A percentile compares a stretch with the other conserved stretches of the same genome.
Conservation (phyloP, 495 filamentous ascomycete species). For the Xylaria bambusicola region DNA sequence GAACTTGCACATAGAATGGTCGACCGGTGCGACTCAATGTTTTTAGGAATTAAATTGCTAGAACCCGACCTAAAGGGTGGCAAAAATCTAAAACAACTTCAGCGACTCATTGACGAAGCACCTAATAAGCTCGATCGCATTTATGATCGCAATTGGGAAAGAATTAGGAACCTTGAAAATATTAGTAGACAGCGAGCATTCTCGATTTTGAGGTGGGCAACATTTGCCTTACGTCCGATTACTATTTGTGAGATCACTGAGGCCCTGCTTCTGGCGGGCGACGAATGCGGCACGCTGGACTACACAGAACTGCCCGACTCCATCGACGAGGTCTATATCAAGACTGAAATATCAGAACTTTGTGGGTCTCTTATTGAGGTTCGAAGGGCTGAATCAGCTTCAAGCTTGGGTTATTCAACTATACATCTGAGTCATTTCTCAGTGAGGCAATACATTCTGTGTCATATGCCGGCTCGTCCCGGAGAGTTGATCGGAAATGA, state of each 20-base stretch:
- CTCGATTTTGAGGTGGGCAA: conserved; percentile 30
- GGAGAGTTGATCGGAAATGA: conserved; percentile 11
- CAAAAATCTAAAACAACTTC: conserved; percentile 27
- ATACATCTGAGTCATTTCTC: conserved; percentile 32
- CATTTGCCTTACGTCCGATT: conserved; percentile 29
- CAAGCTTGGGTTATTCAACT: conserved; percentile 17
- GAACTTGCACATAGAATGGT: conserved; percentile 26
- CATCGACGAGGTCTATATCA: conserved; percentile 28
- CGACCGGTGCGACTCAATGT: conserved; percentile 32
- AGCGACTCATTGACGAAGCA: conserved; percentile 25
- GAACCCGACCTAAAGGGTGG: conserved; percentile 21
- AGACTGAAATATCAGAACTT: conserved; percentile 26
- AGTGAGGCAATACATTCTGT: conserved; percentile 30
- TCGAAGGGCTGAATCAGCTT: not conserved
- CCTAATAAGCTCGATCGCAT: conserved; percentile 26
- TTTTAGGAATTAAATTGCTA: conserved; percentile 32
- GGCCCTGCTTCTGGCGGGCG: conserved; percentile 24
- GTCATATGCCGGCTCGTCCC: conserved; percentile 4
- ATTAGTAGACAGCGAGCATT: conserved; percentile 26
- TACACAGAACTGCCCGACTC: conserved; percentile 29
- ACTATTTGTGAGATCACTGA: conserved; percentile 32
- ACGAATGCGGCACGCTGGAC: conserved; percentile 1
- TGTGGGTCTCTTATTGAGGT: conserved; percentile 33
- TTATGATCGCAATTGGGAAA: conserved; percentile 33
- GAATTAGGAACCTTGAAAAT: conserved; percentile 22